Evolutionary conservation across 139 green algal genomes (phyloP).

Genomic region (Coccomyxa sp.): DNA sequence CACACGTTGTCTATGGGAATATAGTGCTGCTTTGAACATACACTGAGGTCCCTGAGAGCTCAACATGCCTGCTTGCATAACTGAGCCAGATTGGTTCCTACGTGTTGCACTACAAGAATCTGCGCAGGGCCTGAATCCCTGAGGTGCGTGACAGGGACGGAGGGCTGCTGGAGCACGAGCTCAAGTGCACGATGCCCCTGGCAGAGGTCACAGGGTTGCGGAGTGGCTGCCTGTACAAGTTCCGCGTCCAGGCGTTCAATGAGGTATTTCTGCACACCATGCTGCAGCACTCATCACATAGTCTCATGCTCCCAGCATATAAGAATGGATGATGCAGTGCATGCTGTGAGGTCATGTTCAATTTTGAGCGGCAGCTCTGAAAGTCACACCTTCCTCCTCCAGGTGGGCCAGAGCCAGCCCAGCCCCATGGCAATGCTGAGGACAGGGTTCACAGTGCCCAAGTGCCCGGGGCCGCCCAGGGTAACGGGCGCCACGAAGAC

Average conservation of each 20-base stretch:
- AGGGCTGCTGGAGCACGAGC: neutral
- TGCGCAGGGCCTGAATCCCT: no score
- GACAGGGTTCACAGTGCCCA: slow-evolving; percentile 38
- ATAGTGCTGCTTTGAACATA: neutral
- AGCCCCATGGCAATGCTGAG: slow-evolving; percentile 20
- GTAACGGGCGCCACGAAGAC: slow-evolving; percentile 29
- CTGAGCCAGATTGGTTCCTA: no score
- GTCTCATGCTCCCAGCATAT: neutral
- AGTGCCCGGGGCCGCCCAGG: slow-evolving; percentile 16
- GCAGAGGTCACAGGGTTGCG: slow-evolving; percentile 28
- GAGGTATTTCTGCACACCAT: slow-evolving; percentile 33
- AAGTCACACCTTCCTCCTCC: no score
- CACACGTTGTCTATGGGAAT: no score
- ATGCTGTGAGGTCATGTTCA: neutral
- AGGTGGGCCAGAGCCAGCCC: slow-evolving; percentile 47
- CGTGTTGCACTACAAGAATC: no score
- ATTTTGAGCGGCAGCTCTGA: neutral
- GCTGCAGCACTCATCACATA: no score
- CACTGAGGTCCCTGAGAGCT: no score
- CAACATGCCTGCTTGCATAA: no score
- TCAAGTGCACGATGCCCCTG: neutral
- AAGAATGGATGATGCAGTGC: neutral
- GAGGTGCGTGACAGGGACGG: no score
- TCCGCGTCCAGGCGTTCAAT: slow-evolving; percentile 67
- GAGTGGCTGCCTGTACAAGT: slow-evolving; percentile 51